These are phyloP conservation scores for Trametes gibbosa DNA, from an alignment of 768 basidiomycete species.

Conservation along the genomic window DNA sequence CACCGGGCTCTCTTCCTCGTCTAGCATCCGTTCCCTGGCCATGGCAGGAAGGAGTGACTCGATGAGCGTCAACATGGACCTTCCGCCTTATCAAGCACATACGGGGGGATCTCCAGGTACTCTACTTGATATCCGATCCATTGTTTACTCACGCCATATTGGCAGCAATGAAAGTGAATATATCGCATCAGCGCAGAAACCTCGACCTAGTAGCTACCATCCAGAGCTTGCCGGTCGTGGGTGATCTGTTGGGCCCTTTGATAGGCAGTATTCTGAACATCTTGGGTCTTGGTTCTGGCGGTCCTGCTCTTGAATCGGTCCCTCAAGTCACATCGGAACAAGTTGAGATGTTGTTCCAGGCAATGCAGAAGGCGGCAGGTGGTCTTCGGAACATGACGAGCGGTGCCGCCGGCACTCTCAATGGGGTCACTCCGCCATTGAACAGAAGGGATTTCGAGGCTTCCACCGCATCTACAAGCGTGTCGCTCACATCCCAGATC, in stretches of 20 bases:
- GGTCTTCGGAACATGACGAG: neutral
- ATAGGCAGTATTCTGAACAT: too few relatives aligned
- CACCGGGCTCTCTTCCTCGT: constrained; percentile 2
- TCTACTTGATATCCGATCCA: neutral
- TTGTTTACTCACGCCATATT: neutral
- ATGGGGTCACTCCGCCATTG: neutral
- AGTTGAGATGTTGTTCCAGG: neutral
- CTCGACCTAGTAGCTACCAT: neutral
- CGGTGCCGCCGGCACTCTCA: neutral
- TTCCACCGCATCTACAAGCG: neutral
- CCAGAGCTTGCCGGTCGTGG: neutral
- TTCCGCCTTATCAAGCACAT: neutral
- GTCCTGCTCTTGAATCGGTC: too few relatives aligned
- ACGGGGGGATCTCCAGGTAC: neutral
- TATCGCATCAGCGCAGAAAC: neutral
- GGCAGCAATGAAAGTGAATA: neutral
- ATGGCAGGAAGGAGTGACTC: neutral
- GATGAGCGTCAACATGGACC: neutral
- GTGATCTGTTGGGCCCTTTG: neutral
- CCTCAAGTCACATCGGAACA: too few relatives aligned
- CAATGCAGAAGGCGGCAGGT: neutral
- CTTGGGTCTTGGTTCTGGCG: too few relatives aligned
- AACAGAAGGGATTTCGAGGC: neutral
- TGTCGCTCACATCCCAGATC: neutral
- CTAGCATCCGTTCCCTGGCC: constrained; percentile 5